Conservation (phyloP, 805 yeast genomes). For the Cyberlindnera suaveolens region DNA sequence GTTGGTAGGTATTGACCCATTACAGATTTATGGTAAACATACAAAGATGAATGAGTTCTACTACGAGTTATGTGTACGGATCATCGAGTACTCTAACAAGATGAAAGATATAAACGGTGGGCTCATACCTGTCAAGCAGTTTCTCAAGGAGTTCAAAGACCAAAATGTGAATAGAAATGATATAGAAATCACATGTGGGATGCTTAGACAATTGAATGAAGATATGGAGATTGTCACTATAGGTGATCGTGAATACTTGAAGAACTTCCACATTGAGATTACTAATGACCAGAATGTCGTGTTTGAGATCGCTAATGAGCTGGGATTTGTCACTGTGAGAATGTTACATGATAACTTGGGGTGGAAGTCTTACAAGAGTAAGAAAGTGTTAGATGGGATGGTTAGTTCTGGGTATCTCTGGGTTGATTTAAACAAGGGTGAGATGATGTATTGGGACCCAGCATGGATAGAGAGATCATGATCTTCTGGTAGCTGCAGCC, state of each 20-base stretch:
- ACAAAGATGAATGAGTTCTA: conserved; percentile 41
- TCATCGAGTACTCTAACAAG: conserved; percentile 69
- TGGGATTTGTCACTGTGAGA: conserved; percentile 66
- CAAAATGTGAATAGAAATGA: conserved; percentile 39
- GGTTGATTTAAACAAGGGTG: conserved; percentile 56
- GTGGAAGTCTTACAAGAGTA: conserved; percentile 65
- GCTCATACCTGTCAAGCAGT: conserved; percentile 54
- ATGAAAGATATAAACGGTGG: conserved; percentile 81
- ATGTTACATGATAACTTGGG: conserved; percentile 65
- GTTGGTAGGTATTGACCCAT: conserved; percentile 80
- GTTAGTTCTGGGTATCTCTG: conserved; percentile 78
- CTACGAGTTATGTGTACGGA: conserved; percentile 62
- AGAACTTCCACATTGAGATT: conserved; percentile 58
- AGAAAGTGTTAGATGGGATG: conserved; percentile 67
- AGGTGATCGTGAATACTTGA: conserved; percentile 41
- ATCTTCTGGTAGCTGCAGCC: too few species aligned
- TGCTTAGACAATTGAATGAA: conserved; percentile 54
- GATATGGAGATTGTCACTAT: conserved; percentile 63
- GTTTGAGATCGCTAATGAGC: conserved; percentile 66
- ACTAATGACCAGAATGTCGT: conserved; percentile 65
- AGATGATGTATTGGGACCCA: conserved; percentile 63
- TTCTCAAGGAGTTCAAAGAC: conserved; percentile 31
- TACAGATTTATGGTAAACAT: conserved; percentile 33
- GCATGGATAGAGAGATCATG: conserved; percentile 38
- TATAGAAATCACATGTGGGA: conserved; percentile 46